Base-by-base conservation (phyloP, 169 alveolate genomes). In the Eimeria sp. region DNA sequence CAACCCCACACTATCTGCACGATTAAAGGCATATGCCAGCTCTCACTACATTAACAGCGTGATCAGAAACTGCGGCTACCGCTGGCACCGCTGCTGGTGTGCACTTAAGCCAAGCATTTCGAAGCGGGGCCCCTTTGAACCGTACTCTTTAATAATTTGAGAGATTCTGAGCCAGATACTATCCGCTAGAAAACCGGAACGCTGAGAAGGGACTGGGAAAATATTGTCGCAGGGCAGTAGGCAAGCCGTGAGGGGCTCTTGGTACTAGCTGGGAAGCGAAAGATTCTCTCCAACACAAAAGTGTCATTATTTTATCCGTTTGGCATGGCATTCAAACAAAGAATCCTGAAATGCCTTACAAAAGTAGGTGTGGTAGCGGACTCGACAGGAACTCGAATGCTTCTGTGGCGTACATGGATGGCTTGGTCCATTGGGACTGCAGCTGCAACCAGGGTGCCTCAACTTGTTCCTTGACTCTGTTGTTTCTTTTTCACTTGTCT, bases 371-470 rank as follows among this genome's bases (percentile, higher is more conserved):
- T 65, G 34, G 25, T 4, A 25, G 75, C 14, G 22, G 75, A 25
- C 75, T 65, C 75, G 75, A 65, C 43, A 65, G 40, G 40, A 14
- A 65, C 75, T 6, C n/a, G 75, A 65, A 20, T 25, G 75, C 16
- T 7, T 3, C 43, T 65, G 75, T 58, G 43, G 6, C 14, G 75
- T 65, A 2, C 40, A 34, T 34, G 40, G 75, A 65, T 65, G 75
- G 75, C 75, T 65, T 65, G 75, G 75, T 65, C 75, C 75, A 65
- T 13, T 65, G 75, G 75, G 75, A 65, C 75, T 65, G 40, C 70
- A 25, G 6, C 61, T 14, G 70, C 75, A 25, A 40, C 70, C 5
- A 7, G 6, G 40, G n/a, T 25, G 75, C 40, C 75, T 5, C 16
- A 65, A 13, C 75, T 25, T 7, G 43, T 65, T 20, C 75, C 3